Percentiles rank a stretch among this genome's conserved stretches.
These are phyloP conservation scores for Puccinia horiana DNA, from an alignment of 1,284 basidiomycete species.

Conservation along the genomic window DNA sequence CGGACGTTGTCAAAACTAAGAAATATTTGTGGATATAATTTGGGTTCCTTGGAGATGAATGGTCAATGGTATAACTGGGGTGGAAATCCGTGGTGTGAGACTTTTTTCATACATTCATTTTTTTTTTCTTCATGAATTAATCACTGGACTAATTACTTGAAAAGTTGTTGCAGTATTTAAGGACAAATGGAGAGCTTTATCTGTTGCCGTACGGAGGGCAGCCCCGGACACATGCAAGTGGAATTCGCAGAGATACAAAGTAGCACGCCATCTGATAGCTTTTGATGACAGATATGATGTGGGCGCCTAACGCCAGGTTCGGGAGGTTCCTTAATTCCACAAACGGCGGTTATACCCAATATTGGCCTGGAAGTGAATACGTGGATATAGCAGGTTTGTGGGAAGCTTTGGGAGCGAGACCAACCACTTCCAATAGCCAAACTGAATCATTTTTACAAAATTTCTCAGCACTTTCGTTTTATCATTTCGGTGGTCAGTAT, in stretches of 20 bases:
- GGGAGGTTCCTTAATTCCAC: neutral
- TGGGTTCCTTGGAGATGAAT: conserved; percentile 26
- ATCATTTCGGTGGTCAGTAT: conserved; percentile 43
- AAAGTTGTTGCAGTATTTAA: conserved; percentile 5
- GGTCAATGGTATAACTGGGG: conserved; percentile 42
- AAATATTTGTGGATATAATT: neutral
- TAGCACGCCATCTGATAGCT: neutral
- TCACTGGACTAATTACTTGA: neutral
- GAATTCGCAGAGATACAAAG: neutral
- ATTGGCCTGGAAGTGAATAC: conserved; percentile 22
- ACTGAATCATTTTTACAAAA: neutral
- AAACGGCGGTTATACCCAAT: conserved; percentile 20
- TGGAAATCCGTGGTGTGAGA: conserved; percentile 20
- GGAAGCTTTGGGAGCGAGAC: neutral
- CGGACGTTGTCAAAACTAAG: too few relatives aligned
- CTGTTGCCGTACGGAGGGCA: conserved; percentile 9
- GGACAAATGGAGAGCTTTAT: conserved; percentile 30
- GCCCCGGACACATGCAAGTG: conserved; percentile 25
- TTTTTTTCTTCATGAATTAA: neutral
- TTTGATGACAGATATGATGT: conserved; percentile 20
- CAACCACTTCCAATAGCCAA: neutral
- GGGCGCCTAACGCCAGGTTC: conserved; percentile 40
- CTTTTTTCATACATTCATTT: neutral
- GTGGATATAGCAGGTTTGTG: conserved; percentile 27
- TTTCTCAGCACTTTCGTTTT: conserved; percentile 21